These are phyloP conservation scores for Sporobolomyces phaffii DNA, from an alignment of 768 basidiomycete species.

Conservation along the genomic window DNA sequence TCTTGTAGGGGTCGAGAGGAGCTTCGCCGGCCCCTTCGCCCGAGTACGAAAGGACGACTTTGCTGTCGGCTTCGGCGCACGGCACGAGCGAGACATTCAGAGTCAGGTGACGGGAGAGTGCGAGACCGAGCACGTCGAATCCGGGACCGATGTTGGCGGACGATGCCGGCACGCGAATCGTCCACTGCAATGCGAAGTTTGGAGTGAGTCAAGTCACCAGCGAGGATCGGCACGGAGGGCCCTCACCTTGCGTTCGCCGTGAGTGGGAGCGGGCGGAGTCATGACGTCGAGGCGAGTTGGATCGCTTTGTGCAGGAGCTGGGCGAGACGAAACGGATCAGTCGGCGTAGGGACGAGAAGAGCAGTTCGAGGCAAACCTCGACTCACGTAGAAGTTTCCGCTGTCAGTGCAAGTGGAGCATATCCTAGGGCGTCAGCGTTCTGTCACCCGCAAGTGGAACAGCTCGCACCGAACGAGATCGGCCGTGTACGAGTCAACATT, in stretches of 20 bases:
- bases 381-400: not conserved
- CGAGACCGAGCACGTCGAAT: slow-evolving; percentile 98
- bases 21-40: slow-evolving; percentile 89
- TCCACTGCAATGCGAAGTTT: slow-evolving; percentile 19
- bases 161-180: slow-evolving; percentile 85
- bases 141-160: slow-evolving; percentile 98
- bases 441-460: too few species aligned
- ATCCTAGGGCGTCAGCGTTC: too few species aligned
- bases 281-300: slow-evolving; percentile 16
- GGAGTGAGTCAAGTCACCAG: not conserved
- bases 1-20: slow-evolving; percentile 90
- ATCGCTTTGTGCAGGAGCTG: not conserved
- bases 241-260: slow-evolving; percentile 25
- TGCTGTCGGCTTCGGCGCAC: slow-evolving; percentile 44
- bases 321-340: not conserved
- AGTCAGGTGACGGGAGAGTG: slow-evolving; percentile 76
- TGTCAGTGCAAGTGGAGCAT: too few species aligned
- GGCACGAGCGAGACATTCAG: slow-evolving; percentile 57
- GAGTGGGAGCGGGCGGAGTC: slow-evolving; percentile 26
- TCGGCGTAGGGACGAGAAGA: not conserved
- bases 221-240: too few species aligned
- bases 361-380: not conserved
- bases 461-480: too few species aligned
- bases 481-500: slow-evolving; percentile 12
- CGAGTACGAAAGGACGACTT: slow-evolving; percentile 65